Base-by-base conservation (phyloP, 83 land plant species). In the Diphasiastrum complanatum region DNA sequence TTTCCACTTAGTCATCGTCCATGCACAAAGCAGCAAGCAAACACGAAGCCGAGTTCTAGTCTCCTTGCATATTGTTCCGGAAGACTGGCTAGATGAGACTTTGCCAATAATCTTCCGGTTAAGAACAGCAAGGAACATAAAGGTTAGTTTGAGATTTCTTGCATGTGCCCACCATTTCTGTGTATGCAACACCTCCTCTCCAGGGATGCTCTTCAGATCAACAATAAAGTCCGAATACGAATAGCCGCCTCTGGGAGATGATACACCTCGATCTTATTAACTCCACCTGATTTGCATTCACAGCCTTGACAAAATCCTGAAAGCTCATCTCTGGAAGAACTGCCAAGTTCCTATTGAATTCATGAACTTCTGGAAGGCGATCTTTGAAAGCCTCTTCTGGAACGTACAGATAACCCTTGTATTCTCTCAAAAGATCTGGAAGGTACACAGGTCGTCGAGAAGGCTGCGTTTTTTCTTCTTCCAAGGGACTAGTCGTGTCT, bases 371-470 rank as follows among this genome's bases (percentile, higher is more conserved):
- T 25, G 91, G 81, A 33, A 79, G 46, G 27, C 31, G 70, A 18
- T 50, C 54, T 40, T 65, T 53, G 47, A 92, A 87, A 10, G 77
- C 75, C 60, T 85, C 85, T 63, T 85, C 95, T 0, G 95, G 97
- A n/a, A 92, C 95, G 63, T 87, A 92, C 47, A 87, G 69, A 59
- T 85, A 64, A 11, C 97, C 97, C 58, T 77, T 81, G 64, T 80
- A 79, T 55, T 85, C 85, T 62, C 91, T 80, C 55, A 92, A 65
- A 23, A 92, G 77, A 56, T 92, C 97, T 38, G 80, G 64, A 28
- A 92, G 68, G 51, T 77, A 83, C 26, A 92, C 91, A 8, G 71
- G 59, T 5, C 29, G 45, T 14, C 30, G 31, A 19, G 27, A n/a
- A 1, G 28, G 23, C 49, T 35, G 56, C 67, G 27, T 27, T 48